Base-by-base conservation (phyloP, 2,329 filamentous ascomycete genomes). In the Westerdykella aurantiaca region DNA sequence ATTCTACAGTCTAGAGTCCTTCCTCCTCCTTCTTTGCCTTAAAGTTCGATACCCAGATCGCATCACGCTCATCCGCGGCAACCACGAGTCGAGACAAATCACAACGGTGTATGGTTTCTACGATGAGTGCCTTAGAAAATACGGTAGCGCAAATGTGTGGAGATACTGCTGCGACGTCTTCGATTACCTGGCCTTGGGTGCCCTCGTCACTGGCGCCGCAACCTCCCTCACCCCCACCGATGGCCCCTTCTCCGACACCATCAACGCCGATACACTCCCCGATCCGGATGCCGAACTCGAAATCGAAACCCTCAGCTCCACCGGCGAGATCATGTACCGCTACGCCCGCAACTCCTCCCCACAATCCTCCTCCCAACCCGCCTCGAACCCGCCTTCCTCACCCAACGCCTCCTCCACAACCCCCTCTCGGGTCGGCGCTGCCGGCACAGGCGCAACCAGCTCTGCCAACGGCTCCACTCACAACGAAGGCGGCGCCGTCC, bases 91-190 rank as follows among this genome's bases (percentile, higher is more conserved):
- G 37, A 82, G 91, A 46, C 91, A 97, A 68, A 97, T 97, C 53
- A 97, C 91, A 17, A 95, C 88, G 5, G 91, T 97, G 12, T 97
- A 97, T 66, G 91, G 91, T 50, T 97, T 97, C 73, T 97, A 97
- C 72, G 91, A 97, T 63, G 91, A 97, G 72, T 97, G 91, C 61
- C 76, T 96, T 51, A 79, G 91, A 42, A 97, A 97, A 71, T 97
- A 97, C 62, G 91, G 91, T 48, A 95, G 86, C 63, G 90, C 91
- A 31, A 97, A 96, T 58, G 91, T 97, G 1, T 97, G 91, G 91
- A 80, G 69, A 53, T 74, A 96, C 64, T 98, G 90, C 73, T 96
- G 90, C 70, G 93, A 98, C 60, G 86, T 97, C 4, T 98, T 98
- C 64, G 91, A 98, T 71, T 97, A 96, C 67, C 81, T 98, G 17